Percentiles rank a stretch among this genome's conserved stretches.
phyloP scores from a whole-genome alignment of 345 rosid genomes.

The Hypericum androsaemum region DNA sequence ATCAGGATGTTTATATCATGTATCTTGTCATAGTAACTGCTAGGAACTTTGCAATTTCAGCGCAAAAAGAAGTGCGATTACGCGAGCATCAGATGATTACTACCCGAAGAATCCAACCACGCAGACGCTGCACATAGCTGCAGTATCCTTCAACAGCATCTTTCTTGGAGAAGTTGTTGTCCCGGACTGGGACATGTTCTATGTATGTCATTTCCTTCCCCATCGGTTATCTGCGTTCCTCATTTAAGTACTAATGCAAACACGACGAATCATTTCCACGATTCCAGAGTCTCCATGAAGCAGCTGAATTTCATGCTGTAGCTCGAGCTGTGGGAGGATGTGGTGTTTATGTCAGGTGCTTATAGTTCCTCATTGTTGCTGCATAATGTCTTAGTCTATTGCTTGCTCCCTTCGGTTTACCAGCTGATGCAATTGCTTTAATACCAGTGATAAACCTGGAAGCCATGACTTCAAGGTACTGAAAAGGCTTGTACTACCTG shows the following conservation, averaged over 20 bases:
- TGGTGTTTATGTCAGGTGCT: constrained; percentile 38
- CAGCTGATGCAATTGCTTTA: background rate
- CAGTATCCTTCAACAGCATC: constrained; percentile 46
- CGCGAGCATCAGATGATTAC: constrained; percentile 49
- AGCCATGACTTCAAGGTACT: constrained; percentile 45
- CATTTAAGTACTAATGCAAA: background rate
- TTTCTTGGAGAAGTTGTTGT: constrained; percentile 51
- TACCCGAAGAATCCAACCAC: constrained; percentile 38
- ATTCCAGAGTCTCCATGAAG: constrained; percentile 44
- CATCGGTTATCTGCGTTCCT: background rate
- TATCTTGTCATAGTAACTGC: background rate
- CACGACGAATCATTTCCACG: background rate
- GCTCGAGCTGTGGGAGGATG: constrained; percentile 63
- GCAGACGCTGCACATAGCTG: constrained; percentile 44
- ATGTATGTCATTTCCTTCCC: constrained; percentile 19
- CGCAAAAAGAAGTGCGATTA: constrained; percentile 36
- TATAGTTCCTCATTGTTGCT: background rate
- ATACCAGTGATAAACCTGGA: constrained; percentile 44
- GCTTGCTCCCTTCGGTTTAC: background rate
- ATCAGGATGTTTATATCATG: too few relatives aligned
- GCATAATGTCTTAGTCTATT: background rate
- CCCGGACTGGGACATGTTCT: constrained; percentile 63
- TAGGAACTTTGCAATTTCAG: constrained; percentile 18
- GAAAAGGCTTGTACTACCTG: constrained; percentile 40
- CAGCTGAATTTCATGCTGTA: constrained; percentile 49